phyloP scores from a whole-genome alignment of 495 filamentous ascomycete genomes.

The Acidiella bohemica region DNA sequence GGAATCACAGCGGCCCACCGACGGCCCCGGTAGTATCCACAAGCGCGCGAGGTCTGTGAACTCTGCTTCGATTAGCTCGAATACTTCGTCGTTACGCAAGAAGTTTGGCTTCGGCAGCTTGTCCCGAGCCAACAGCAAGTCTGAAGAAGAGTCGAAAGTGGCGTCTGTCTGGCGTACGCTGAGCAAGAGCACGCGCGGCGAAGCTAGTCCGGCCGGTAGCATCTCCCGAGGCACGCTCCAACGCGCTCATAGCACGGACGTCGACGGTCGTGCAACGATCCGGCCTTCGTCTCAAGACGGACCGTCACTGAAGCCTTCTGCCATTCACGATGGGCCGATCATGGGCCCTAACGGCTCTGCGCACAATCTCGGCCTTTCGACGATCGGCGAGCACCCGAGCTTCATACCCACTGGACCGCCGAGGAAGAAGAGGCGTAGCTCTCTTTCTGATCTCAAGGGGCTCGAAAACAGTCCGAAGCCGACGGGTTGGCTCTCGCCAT shows the following conservation, averaged over 20 bases:
- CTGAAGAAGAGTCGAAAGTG: constrained; percentile 53
- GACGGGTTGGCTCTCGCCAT: constrained; percentile 24
- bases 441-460: constrained; percentile 71
- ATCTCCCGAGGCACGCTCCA: constrained; percentile 50
- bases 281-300: constrained; percentile 35
- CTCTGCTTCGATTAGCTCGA: constrained; percentile 47
- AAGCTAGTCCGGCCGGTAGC: constrained; percentile 36
- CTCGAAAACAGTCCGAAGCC: constrained; percentile 21
- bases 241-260: constrained; percentile 73
- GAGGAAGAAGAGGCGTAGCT: constrained; percentile 78
- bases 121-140: constrained; percentile 63
- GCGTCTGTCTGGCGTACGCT: constrained; percentile 75
- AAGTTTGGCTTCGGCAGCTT: constrained; percentile 66
- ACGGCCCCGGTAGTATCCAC: constrained; percentile 33
- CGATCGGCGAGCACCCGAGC: constrained; percentile 32
- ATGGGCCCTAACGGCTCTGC: constrained; percentile 2
- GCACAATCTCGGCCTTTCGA: constrained; percentile 25
- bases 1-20: constrained; percentile 25
- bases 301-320: constrained; percentile 45
- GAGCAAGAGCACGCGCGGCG: constrained; percentile 63
- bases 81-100: constrained; percentile 73
- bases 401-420: constrained; percentile 29
- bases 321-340: constrained; percentile 23
- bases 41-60: constrained; percentile 36
- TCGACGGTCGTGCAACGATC: constrained; percentile 38